Evolutionary conservation across 2,329 filamentous ascomycete species (phyloP).

Genomic region (Teratosphaeria destructans): DNA sequence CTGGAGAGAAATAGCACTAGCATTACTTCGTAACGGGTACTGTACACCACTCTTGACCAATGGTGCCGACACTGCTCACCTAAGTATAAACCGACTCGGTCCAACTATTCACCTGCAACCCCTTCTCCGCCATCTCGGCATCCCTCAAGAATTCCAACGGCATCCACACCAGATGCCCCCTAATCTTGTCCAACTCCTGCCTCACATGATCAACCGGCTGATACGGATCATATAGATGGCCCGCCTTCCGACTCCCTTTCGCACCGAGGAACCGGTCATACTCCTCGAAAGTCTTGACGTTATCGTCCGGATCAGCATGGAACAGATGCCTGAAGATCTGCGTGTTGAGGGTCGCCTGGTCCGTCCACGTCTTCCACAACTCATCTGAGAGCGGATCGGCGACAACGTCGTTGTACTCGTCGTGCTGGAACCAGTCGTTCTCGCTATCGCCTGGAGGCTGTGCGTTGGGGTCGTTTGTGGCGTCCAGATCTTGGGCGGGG

Average conservation of each 20-base stretch:
- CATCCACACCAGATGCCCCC: slow-evolving; percentile 88
- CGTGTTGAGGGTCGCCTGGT: slow-evolving; percentile 60
- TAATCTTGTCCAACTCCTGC: slow-evolving; percentile 62
- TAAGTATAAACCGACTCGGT: slow-evolving; percentile 81
- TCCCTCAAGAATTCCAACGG: slow-evolving; percentile 78
- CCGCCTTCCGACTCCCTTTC: slow-evolving; percentile 52
- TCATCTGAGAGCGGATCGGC: slow-evolving; percentile 49
- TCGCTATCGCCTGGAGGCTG: slow-evolving; percentile 58
- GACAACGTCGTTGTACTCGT: slow-evolving; percentile 49
- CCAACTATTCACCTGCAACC: slow-evolving; percentile 71
- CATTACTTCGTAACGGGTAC: not conserved
- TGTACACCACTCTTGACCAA: not conserved
- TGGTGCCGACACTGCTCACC: not conserved
- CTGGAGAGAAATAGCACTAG: not conserved
- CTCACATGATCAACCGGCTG: slow-evolving; percentile 63
- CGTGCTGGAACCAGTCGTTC: slow-evolving; percentile 66
- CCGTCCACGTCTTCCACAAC: slow-evolving; percentile 57
- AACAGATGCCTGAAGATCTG: slow-evolving; percentile 68
- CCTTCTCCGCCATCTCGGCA: slow-evolving; percentile 80
- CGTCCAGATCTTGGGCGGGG: slow-evolving; percentile 58
- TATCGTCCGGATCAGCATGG: slow-evolving; percentile 80
- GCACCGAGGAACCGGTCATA: slow-evolving; percentile 70
- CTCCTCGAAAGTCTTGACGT: slow-evolving; percentile 80
- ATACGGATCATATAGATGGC: slow-evolving; percentile 77
- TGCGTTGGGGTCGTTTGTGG: slow-evolving; percentile 61